Percentiles rank a stretch among this genome's conserved stretches.
Evolutionary conservation across 2,329 filamentous ascomycete genomes (phyloP).

Genomic region (Monilinia aucupariae): DNA sequence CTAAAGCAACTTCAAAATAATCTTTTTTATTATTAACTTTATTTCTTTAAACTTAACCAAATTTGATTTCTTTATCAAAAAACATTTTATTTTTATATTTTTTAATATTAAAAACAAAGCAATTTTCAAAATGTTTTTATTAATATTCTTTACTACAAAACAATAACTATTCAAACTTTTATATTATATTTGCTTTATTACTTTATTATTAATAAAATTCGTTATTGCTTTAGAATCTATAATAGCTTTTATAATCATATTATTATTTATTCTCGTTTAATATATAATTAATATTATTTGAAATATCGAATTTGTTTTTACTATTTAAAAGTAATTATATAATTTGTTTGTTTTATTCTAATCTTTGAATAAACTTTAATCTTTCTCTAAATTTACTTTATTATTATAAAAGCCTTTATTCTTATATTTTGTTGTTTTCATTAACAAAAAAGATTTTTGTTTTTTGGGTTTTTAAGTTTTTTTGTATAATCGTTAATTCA

Average conservation of each 20-base stretch:
- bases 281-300: neutral
- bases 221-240: neutral
- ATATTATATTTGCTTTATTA: neutral
- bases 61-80: too few relatives aligned
- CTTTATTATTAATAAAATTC: too few relatives aligned
- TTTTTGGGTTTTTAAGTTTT: too few relatives aligned
- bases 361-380: too few relatives aligned
- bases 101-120: neutral
- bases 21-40: neutral
- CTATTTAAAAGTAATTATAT: neutral
- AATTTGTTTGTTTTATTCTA: too few relatives aligned
- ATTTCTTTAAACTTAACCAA: too few relatives aligned
- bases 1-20: neutral
- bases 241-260: neutral
- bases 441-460: too few relatives aligned
- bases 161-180: neutral
- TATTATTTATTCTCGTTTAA: neutral
- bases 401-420: neutral
- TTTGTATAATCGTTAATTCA: too few relatives aligned
- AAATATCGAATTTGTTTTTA: neutral
- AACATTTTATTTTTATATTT: neutral
- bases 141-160: neutral
- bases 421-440: too few relatives aligned
- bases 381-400: neutral
- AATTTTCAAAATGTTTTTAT: neutral